Percentiles rank a stretch among this genome's conserved stretches.
Conservation (phyloP, 345 rosid genomes). For the Garcia nutans region DNA sequence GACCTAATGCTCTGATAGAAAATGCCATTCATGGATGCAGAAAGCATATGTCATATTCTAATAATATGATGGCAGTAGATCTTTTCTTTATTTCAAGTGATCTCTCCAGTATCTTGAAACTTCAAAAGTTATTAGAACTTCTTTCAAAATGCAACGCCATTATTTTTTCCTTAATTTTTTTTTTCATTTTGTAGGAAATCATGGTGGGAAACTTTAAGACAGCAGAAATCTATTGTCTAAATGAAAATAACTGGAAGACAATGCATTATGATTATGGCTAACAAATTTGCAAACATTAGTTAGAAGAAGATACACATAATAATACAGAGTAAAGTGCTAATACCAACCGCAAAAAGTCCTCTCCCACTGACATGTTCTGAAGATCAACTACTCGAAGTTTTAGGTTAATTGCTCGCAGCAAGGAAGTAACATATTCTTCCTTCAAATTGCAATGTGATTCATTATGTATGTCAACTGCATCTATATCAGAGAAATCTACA, state of each 20-base stretch:
- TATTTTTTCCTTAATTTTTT: no score
- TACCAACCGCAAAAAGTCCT: constrained; percentile 40
- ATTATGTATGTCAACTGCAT: constrained; percentile 36
- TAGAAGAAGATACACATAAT: background rate
- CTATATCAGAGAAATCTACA: constrained; percentile 30
- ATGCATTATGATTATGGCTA: background rate
- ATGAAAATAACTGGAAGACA: background rate
- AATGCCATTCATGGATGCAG: background rate
- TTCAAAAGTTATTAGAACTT: background rate
- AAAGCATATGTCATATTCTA: background rate
- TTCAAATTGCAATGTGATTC: constrained; percentile 32
- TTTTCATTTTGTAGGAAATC: background rate
- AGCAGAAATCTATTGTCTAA: background rate
- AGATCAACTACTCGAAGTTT: constrained; percentile 46
- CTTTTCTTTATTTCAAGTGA: background rate
- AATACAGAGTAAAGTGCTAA: background rate
- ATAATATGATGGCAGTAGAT: background rate
- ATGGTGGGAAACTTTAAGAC: background rate
- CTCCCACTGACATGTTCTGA: constrained; percentile 26
- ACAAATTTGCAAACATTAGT: background rate
- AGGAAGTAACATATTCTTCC: constrained; percentile 32
- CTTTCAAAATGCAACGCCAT: no score
- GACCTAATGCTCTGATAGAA: background rate
- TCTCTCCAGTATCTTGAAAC: background rate
- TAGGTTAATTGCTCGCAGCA: constrained; percentile 34